Base-by-base conservation (phyloP, 805 yeast species). In the Phaffomyces opuntiae region DNA sequence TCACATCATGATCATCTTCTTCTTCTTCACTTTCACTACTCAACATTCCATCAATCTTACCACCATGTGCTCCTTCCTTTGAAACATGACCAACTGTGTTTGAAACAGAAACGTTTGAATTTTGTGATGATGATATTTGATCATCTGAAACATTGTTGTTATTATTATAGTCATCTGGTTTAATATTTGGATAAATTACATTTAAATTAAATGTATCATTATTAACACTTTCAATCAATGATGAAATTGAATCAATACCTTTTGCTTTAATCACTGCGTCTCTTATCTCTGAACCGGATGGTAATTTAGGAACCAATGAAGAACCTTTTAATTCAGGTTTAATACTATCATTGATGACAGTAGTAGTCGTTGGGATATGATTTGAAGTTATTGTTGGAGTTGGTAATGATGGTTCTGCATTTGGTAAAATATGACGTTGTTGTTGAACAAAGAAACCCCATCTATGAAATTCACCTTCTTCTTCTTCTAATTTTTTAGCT, bases 401-500 rank as follows among this genome's bases (percentile, higher is more conserved):
- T 17, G 21, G 17, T 9, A 14, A 9, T 6, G 26, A 9, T 12
- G 14, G 27, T 21, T 25, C 14, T 21, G 54, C 54, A 12, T 46
- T 46, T 16, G 59, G 60, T n/a, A 55, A 39, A 45, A 52, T 42
- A 51, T 68, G 66, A 16, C 64, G 55, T 49, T 82, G 78, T 57
- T 80, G 87, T 59, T 81, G 85, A 52, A 87, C 81, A 56, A 79
- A 86, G 57, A 80, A 78, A 17, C 95, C 95, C 81, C 88, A 80
- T 65, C 84, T 80, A 63, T 87, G 96, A 52, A 88, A 74, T 58
- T 86, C 95, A 55, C 96, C 97, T 68, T 89, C 97, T 61, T 89
- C 97, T 49, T 81, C 81, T 60, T 88, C 96, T 62, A 85, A 87
- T 51, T 76, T 77, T 61, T 78, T 82, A 14, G 89, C 87, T 56